These are phyloP conservation scores for Dactylis glomerata DNA, from an alignment of 176 grass and related monocot species.

Conservation along the genomic window DNA sequence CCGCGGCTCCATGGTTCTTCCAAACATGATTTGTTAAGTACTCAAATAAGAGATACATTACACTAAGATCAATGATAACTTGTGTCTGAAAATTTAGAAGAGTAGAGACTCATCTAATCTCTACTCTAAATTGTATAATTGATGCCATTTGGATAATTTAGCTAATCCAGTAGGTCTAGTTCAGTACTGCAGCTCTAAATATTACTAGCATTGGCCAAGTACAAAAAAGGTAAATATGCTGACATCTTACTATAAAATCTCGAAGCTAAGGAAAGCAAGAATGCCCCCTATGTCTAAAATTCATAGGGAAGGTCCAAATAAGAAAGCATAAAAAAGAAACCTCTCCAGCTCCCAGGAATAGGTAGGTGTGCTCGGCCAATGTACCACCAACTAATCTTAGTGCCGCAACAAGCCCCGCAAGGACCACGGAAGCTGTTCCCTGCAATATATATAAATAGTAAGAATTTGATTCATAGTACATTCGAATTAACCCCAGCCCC, in stretches of 20 bases:
- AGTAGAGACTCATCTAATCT: neutral
- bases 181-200: neutral
- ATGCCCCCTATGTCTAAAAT: neutral
- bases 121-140: neutral
- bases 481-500: slow-evolving; percentile 11
- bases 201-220: neutral
- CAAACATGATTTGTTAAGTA: neutral
- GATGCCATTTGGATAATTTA: neutral
- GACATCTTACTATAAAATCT: neutral
- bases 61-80: neutral
- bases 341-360: slow-evolving; percentile 99
- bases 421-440: slow-evolving; percentile 91
- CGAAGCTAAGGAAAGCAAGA: neutral
- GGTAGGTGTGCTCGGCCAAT: slow-evolving; percentile 78
- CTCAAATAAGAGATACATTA: neutral
- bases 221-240: neutral
- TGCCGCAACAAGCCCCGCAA: slow-evolving; percentile 83
- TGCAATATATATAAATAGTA: slow-evolving; percentile 39
- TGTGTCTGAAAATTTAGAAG: neutral
- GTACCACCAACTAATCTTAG: slow-evolving; percentile 73
- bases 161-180: neutral
- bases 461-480: neutral
- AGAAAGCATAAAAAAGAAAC: slow-evolving; percentile 29
- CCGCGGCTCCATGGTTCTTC: neutral
- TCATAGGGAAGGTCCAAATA: neutral